Conservation (phyloP, 2,329 filamentous ascomycete species). For the Colletotrichum aenigma region DNA sequence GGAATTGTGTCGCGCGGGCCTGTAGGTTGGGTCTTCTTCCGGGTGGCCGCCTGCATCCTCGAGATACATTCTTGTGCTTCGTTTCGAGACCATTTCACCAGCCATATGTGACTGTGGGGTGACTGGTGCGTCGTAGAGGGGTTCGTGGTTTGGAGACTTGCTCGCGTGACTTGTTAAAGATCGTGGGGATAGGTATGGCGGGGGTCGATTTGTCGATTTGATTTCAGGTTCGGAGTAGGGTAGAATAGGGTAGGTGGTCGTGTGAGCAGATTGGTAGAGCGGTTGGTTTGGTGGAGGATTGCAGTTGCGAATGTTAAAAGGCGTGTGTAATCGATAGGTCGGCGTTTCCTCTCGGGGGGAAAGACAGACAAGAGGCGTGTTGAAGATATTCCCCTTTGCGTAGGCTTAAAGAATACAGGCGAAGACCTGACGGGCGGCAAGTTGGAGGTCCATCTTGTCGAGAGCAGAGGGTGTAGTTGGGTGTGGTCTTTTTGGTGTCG, state of each 20-base stretch:
- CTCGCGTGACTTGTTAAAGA: conserved; percentile 2
- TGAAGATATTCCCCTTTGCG: conserved; percentile 10
- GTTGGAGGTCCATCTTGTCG: conserved; percentile 24
- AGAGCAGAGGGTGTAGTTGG: neutral
- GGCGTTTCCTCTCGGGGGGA: neutral
- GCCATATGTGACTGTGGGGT: neutral
- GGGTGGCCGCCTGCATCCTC: conserved; percentile 16
- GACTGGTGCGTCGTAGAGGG: neutral
- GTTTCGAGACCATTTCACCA: conserved; percentile 19
- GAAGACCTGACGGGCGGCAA: conserved; percentile 20
- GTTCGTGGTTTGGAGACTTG: neutral
- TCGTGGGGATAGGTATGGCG: neutral
- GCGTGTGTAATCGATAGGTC: neutral
- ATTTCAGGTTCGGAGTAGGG: neutral
- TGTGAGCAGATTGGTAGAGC: conserved; percentile 5
- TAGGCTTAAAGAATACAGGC: conserved; percentile 15
- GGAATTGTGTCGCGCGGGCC: conserved; percentile 2
- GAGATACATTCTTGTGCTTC: conserved; percentile 18
- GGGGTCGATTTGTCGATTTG: neutral
- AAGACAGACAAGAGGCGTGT: conserved; percentile 8
- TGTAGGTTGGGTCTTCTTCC: conserved; percentile 12
- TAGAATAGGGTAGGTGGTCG: conserved; percentile 16
- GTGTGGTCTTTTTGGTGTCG: neutral
- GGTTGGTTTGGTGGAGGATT: neutral
- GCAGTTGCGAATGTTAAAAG: neutral